Percentiles rank a stretch among this genome's conserved stretches.
Evolutionary conservation across 2,329 filamentous ascomycete genomes (phyloP).

Genomic region (Fusarium guadeloupense): DNA sequence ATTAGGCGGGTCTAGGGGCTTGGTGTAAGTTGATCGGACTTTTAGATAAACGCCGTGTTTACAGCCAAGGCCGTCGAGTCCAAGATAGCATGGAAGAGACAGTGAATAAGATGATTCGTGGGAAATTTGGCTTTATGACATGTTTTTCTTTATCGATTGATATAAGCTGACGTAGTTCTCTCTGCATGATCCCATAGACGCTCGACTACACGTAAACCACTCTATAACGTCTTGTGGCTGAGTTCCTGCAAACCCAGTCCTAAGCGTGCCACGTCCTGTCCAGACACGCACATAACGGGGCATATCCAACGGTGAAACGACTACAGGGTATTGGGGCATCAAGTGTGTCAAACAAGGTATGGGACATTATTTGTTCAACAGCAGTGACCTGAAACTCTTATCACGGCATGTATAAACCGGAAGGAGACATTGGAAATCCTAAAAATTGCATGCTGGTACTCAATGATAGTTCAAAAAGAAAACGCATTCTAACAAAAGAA

Average conservation of each 20-base stretch:
- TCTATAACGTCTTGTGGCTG: background rate
- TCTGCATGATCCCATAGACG: background rate
- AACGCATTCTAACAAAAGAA: conserved; percentile 44
- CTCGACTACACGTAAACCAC: background rate
- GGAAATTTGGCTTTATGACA: too few relatives aligned
- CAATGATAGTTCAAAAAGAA: conserved; percentile 25
- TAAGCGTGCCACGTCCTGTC: too few relatives aligned
- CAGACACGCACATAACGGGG: background rate
- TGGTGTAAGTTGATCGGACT: background rate
- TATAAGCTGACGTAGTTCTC: too few relatives aligned
- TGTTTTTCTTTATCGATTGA: too few relatives aligned
- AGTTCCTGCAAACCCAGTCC: background rate
- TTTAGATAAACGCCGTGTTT: background rate
- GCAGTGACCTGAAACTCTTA: too few relatives aligned
- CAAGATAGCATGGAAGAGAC: too few relatives aligned
- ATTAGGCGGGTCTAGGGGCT: conserved; percentile 12
- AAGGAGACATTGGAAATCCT: background rate
- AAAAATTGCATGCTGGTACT: conserved; percentile 23
- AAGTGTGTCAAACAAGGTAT: background rate
- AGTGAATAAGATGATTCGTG: too few relatives aligned
- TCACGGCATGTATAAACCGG: background rate
- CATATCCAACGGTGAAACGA: background rate
- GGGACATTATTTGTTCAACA: too few relatives aligned
- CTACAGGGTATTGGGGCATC: background rate
- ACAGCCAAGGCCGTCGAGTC: too few relatives aligned